Conservation (phyloP, 2,329 filamentous ascomycete species). For the Trichoderma atroviride region DNA sequence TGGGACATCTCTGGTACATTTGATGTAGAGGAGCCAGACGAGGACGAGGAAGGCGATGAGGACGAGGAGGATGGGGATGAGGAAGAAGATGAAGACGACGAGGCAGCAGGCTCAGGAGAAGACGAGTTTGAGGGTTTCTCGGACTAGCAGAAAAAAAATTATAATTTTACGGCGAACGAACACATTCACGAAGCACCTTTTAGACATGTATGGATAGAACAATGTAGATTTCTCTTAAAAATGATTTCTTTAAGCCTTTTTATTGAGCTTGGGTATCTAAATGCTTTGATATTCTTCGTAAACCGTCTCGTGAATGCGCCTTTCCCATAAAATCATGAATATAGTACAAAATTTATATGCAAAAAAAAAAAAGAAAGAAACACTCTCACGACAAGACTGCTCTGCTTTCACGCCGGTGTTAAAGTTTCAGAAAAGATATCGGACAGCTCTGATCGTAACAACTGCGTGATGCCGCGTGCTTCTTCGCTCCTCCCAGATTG, state of each 20-base stretch:
- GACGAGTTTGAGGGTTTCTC: conserved; percentile 61
- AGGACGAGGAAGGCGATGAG: conserved; percentile 41
- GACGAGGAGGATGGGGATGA: conserved; percentile 52
- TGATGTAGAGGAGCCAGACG: conserved; percentile 64
- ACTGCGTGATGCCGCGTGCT: conserved; percentile 45
- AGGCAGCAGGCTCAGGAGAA: conserved; percentile 33
- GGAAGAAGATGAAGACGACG: conserved; percentile 46
- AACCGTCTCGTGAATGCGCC: not conserved
- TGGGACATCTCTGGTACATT: conserved; percentile 87
- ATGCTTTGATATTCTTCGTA: not conserved
- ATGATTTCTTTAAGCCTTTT: not conserved
- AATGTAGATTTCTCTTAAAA: not conserved
- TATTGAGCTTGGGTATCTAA: conserved; percentile 14
- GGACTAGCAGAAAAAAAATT: conserved; percentile 31
- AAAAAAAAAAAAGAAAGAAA: not conserved
- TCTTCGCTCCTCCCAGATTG: conserved; percentile 45
- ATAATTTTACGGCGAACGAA: not conserved
- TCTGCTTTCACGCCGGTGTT: conserved; percentile 28
- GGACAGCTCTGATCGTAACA: conserved; percentile 44
- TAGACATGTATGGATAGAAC: conserved; percentile 1
- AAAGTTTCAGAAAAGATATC: conserved; percentile 34
- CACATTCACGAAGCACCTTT: not conserved
- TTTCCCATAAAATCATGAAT: not conserved
- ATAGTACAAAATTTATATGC: not conserved
- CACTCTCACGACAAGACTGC: not conserved